Conservation (phyloP, 805 yeast species). For the Candida hispaniensis region DNA sequence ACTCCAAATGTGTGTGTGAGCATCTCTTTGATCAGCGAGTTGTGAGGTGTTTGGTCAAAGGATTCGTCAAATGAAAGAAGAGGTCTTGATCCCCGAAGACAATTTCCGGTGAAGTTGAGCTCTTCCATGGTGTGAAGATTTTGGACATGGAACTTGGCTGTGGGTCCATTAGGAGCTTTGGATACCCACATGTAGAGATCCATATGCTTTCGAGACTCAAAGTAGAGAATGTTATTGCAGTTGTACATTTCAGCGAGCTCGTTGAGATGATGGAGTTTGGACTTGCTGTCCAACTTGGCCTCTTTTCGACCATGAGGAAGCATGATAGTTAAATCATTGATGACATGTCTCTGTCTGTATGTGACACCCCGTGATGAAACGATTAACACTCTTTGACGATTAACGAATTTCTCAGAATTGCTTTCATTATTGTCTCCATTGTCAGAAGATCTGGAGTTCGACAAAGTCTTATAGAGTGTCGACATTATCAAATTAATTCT, state of each 20-base stretch:
- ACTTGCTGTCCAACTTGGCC: conserved; percentile 89
- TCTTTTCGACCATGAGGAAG: conserved; percentile 95
- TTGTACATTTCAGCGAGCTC: conserved; percentile 95
- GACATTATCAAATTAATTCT: conserved; percentile 57
- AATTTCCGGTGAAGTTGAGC: conserved; percentile 91
- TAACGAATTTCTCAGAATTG: conserved; percentile 25
- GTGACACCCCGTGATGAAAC: conserved; percentile 94
- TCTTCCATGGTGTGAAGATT: conserved; percentile 95
- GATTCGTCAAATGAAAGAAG: conserved; percentile 74
- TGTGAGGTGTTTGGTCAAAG: conserved; percentile 62
- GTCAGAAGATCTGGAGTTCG: conserved; percentile 29
- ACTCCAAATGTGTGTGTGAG: conserved; percentile 81
- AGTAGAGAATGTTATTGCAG: conserved; percentile 88
- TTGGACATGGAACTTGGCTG: conserved; percentile 84
- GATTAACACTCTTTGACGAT: conserved; percentile 78
- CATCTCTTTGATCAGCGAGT: conserved; percentile 70
- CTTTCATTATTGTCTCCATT: conserved; percentile 26
- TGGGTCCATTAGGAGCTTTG: conserved; percentile 97
- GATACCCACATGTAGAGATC: conserved; percentile 92
- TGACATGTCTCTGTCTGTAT: conserved; percentile 86
- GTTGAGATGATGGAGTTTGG: conserved; percentile 75
- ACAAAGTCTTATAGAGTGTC: conserved; percentile 57
- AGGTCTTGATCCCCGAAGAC: conserved; percentile 92
- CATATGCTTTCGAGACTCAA: conserved; percentile 92
- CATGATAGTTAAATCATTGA: conserved; percentile 63